Evolutionary conservation across 345 rosid genomes (phyloP).

Genomic region (Citrus unshiu): DNA sequence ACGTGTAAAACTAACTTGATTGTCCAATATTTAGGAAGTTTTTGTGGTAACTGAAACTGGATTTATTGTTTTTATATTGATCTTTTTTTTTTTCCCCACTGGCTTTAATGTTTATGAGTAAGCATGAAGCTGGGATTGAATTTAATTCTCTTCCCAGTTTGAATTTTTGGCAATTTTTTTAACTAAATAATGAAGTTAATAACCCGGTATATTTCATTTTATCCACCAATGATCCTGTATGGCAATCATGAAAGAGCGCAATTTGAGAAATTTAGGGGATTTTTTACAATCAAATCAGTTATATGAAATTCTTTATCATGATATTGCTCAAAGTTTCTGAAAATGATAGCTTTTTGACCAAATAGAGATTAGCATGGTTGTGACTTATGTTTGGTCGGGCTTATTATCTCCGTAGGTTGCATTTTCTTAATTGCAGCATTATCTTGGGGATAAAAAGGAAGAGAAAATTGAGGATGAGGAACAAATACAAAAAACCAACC

Average conservation of each 20-base stretch:
- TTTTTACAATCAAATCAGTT: background rate
- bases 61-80: background rate
- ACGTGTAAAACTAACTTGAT: background rate
- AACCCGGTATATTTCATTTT: background rate
- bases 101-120: background rate
- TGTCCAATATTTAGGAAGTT: background rate
- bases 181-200: background rate
- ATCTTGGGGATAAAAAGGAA: constrained; percentile 50
- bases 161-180: background rate
- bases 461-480: constrained; percentile 70
- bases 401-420: constrained; percentile 43
- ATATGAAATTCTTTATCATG: background rate
- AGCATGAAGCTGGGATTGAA: background rate
- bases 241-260: constrained; percentile 8
- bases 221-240: background rate
- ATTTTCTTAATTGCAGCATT: constrained; percentile 56
- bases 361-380: constrained; percentile 18
- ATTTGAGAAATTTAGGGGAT: constrained; percentile 7
- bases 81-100: background rate
- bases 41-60: background rate
- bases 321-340: background rate
- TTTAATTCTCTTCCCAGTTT: background rate
- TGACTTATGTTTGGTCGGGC: constrained; percentile 24
- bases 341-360: background rate
- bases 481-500: constrained; percentile 72